Evolutionary conservation across 495 filamentous ascomycete genomes (phyloP).

Genomic region (Tuber calosporum): DNA sequence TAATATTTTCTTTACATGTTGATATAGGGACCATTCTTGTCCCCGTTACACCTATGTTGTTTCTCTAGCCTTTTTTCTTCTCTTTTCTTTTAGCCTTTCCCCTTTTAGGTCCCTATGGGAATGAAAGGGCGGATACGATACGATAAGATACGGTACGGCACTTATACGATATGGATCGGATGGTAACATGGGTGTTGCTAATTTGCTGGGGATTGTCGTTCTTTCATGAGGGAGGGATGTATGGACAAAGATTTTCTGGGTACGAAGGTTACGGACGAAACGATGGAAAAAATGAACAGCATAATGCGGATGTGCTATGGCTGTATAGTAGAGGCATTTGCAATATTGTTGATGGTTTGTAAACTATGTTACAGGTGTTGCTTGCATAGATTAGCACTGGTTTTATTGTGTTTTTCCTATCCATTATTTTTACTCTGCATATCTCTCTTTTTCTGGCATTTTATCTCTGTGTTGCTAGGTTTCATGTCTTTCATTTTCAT

Average conservation of each 20-base stretch:
- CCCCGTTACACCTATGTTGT: neutral
- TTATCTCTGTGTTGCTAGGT: constrained; percentile 11
- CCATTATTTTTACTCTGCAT: constrained; percentile 23
- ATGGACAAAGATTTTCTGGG: constrained; percentile 34
- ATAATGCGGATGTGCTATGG: constrained; percentile 26
- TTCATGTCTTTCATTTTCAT: constrained; percentile 24
- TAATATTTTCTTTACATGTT: neutral
- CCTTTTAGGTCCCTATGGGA: constrained; percentile 24
- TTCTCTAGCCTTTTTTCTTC: constrained; percentile 7
- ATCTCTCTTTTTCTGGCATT: constrained; percentile 22
- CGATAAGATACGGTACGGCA: constrained; percentile 22
- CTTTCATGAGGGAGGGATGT: constrained; percentile 33
- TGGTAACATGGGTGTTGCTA: constrained; percentile 31
- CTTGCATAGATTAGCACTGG: constrained; percentile 36
- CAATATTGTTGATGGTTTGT: constrained; percentile 37
- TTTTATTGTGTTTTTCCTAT: constrained; percentile 27
- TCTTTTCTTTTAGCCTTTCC: constrained; percentile 13
- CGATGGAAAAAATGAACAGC: constrained; percentile 24
- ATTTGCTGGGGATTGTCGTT: constrained; percentile 33
- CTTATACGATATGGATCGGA: constrained; percentile 29
- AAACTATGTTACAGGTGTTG: constrained; percentile 38
- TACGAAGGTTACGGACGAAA: constrained; percentile 31
- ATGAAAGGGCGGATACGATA: constrained; percentile 25
- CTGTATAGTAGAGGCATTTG: constrained; percentile 37
- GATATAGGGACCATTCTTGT: neutral